A percentile compares a stretch with the other conserved stretches of the same genome.
These are phyloP conservation scores for Aspergillus sp. DNA, from an alignment of 2,329 filamentous ascomycete species.

Conservation along the genomic window DNA sequence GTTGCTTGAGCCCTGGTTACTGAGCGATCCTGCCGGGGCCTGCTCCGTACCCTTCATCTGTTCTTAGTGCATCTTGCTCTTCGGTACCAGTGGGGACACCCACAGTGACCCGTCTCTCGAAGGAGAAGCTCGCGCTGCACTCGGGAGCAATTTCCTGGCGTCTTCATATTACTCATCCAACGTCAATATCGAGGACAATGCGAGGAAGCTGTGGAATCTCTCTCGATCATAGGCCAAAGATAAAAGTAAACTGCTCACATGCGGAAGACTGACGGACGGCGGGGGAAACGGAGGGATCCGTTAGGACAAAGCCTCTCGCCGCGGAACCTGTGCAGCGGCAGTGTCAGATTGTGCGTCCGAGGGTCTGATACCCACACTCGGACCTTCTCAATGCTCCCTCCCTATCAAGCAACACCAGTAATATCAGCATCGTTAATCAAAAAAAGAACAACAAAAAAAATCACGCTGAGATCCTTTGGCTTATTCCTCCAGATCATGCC, in stretches of 20 bases:
- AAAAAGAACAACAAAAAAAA: too few relatives aligned
- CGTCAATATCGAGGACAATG: neutral
- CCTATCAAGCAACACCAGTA: neutral
- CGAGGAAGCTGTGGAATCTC: neutral
- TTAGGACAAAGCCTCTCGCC: neutral
- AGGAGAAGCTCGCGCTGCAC: neutral
- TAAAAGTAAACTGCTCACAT: slow-evolving; percentile 6
- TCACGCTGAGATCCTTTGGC: neutral
- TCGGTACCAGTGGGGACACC: neutral
- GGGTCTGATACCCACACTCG: neutral
- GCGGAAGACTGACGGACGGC: neutral
- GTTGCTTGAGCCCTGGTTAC: neutral
- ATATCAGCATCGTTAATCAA: too few relatives aligned
- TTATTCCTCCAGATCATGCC: neutral
- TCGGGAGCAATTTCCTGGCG: neutral
- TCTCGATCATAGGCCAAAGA: neutral
- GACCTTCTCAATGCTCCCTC: neutral
- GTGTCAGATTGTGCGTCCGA: neutral
- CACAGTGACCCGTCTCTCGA: too few relatives aligned
- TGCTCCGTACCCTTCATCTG: too few relatives aligned
- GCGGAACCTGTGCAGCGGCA: neutral
- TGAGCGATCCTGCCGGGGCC: neutral
- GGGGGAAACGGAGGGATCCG: slow-evolving; percentile 6
- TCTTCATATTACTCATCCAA: neutral
- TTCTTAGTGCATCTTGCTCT: too few relatives aligned